These are phyloP conservation scores for Pistacia atlantica DNA, from an alignment of 345 rosid species.

Conservation along the genomic window DNA sequence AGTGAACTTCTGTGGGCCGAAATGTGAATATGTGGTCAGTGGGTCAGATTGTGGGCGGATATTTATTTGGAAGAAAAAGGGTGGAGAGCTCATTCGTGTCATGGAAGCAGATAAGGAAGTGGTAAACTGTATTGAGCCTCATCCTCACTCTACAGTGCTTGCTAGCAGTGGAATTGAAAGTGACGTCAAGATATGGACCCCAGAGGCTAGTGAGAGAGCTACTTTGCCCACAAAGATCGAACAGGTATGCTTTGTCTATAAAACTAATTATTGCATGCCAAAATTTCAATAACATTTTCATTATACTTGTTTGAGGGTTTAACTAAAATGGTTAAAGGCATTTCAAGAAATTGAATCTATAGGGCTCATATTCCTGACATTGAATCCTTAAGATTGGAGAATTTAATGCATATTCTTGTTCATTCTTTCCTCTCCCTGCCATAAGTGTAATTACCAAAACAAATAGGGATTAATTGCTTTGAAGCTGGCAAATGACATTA, in stretches of 20 bases:
- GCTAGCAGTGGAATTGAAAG: slow-evolving; percentile 89
- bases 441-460: neutral
- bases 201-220: slow-evolving; percentile 69
- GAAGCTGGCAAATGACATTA: neutral
- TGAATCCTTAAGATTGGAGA: neutral
- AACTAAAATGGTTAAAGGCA: neutral
- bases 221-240: slow-evolving; percentile 62
- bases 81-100: slow-evolving; percentile 74
- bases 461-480: neutral
- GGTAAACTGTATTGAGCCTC: slow-evolving; percentile 86
- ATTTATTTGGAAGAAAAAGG: slow-evolving; percentile 88
- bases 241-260: slow-evolving; percentile 50
- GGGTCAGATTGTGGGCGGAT: slow-evolving; percentile 97
- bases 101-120: slow-evolving; percentile 76
- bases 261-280: neutral
- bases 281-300: neutral
- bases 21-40: slow-evolving; percentile 85
- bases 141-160: slow-evolving; percentile 71
- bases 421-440: neutral
- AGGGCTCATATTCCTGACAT: neutral
- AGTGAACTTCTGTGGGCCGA: slow-evolving; percentile 84
- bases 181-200: slow-evolving; percentile 87
- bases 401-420: neutral
- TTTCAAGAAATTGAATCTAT: neutral
- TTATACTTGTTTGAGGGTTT: neutral